These are phyloP conservation scores for Aspergillus saccharolyticus DNA, from an alignment of 495 filamentous ascomycete genomes.

Conservation along the genomic window DNA sequence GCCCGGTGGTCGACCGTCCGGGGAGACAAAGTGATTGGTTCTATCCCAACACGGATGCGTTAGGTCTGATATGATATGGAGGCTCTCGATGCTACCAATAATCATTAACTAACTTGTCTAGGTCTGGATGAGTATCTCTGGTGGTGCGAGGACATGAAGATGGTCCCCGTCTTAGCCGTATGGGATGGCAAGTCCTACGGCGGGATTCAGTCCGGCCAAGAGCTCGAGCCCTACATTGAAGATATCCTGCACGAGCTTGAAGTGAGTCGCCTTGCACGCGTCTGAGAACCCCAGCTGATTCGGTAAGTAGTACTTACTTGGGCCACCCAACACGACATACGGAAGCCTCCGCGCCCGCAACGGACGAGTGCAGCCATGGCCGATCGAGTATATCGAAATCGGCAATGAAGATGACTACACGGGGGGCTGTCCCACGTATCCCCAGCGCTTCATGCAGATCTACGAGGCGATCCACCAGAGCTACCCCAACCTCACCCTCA, in stretches of 20 bases:
- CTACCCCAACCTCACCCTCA: conserved; percentile 44
- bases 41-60: conserved; percentile 57
- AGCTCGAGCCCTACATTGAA: conserved; percentile 39
- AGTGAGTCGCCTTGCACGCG: conserved; percentile 1
- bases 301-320: conserved; percentile 28
- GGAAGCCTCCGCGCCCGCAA: conserved; percentile 39
- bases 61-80: conserved; percentile 40
- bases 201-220: conserved; percentile 31
- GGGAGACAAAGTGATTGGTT: conserved; percentile 54
- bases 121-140: conserved; percentile 55
- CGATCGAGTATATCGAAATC: conserved; percentile 46
- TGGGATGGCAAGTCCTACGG: conserved; percentile 60
- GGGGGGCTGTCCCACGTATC: conserved; percentile 35
- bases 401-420: conserved; percentile 54
- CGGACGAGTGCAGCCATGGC: conserved; percentile 42
- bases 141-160: conserved; percentile 59
- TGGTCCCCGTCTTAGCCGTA: conserved; percentile 53
- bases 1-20: conserved; percentile 56
- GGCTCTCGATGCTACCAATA: too few relatives aligned
- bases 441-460: conserved; percentile 44
- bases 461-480: conserved; percentile 39
- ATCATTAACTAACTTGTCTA: neutral
- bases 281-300: neutral
- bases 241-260: conserved; percentile 65
- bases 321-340: conserved; percentile 27